Conservation (phyloP, 257 asterid species). For the Solanum pimpinellifolium region DNA sequence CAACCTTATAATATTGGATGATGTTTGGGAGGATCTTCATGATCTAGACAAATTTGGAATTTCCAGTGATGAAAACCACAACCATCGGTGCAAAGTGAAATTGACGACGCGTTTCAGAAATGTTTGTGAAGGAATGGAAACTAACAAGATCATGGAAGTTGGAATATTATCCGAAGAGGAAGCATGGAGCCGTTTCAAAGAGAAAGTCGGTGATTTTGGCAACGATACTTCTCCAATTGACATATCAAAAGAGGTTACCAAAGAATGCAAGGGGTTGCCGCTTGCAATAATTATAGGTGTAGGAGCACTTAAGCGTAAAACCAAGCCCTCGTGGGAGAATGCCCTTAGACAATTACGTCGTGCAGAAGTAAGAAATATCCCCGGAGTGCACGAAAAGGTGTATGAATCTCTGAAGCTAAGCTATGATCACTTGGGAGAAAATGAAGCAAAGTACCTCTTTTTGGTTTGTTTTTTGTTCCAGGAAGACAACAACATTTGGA, state of each 20-base stretch:
- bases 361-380: too few species aligned
- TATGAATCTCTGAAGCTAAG: too few species aligned
- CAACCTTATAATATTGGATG: background rate
- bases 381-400: too few species aligned
- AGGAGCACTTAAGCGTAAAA: background rate
- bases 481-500: background rate
- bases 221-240: background rate
- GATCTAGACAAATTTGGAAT: background rate
- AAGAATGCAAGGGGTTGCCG: conserved; percentile 7
- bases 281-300: background rate
- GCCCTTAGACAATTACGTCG: too few species aligned
- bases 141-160: background rate
- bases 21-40: background rate
- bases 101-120: rapidly evolving
- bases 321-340: too few species aligned
- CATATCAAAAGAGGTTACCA: background rate
- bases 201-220: background rate
- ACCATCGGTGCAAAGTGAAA: too few species aligned
- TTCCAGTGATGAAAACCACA: rapidly evolving
- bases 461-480: background rate
- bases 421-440: too few species aligned
- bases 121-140: background rate
- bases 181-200: background rate
- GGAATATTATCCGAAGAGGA: background rate
- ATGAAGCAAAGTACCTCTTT: background rate